Evolutionary conservation across 163 green algal species (phyloP).

Genomic region (Smithsoniella earleae): DNA sequence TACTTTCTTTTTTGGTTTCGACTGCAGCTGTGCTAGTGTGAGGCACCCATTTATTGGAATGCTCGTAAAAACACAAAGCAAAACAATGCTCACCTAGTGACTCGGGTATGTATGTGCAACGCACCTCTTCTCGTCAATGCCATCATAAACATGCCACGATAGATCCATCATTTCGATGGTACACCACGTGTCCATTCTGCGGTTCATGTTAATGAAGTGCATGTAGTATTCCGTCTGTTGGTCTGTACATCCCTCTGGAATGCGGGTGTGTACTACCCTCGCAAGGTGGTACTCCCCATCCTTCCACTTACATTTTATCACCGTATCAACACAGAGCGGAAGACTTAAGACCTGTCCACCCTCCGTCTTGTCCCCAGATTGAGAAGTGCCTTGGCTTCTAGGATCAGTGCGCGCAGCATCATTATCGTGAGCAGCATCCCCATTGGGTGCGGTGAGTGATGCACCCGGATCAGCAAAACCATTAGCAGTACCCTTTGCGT

Average conservation of each 20-base stretch:
- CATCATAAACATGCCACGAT: constrained; percentile 13
- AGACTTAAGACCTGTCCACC: neutral
- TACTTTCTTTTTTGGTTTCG: constrained; percentile 43
- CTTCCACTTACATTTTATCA: constrained; percentile 20
- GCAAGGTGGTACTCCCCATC: constrained; percentile 26
- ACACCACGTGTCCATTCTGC: constrained; percentile 26
- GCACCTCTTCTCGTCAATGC: constrained; percentile 25
- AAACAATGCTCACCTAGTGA: neutral
- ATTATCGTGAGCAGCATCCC: neutral
- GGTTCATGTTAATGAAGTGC: constrained; percentile 32
- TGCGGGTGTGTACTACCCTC: constrained; percentile 8
- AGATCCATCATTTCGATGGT: constrained; percentile 26
- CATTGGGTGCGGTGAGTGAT: neutral
- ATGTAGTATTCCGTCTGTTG: constrained; percentile 29
- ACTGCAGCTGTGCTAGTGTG: no score
- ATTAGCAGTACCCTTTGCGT: constrained; percentile 16
- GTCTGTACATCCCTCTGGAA: neutral
- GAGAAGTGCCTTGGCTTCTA: neutral
- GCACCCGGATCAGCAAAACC: neutral
- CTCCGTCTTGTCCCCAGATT: constrained; percentile 6
- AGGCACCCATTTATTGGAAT: no score
- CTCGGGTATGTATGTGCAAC: no score
- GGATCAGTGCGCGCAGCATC: neutral
- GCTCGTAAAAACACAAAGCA: no score
- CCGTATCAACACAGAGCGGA: neutral